Percentiles rank a stretch among this genome's conserved stretches.
phyloP scores from a whole-genome alignment of 306 rosid genomes.

The Citrullus mucosospermus region DNA sequence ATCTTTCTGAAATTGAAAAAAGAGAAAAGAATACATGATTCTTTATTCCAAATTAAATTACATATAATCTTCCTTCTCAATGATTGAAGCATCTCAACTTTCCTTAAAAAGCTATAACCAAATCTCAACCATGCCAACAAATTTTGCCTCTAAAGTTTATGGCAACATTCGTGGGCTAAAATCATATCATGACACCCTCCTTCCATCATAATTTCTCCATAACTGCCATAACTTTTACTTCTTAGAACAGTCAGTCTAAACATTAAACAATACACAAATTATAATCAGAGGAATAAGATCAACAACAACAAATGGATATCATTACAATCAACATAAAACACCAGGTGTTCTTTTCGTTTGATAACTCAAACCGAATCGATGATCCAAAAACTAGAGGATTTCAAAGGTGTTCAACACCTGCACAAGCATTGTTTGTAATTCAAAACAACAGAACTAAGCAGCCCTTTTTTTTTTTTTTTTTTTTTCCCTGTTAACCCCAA shows the following conservation, averaged over 20 bases:
- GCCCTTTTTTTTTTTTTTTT: background rate
- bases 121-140: background rate
- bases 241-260: background rate
- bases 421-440: background rate
- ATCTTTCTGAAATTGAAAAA: no score
- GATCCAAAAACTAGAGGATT: background rate
- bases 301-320: background rate
- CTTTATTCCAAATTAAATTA: background rate
- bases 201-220: background rate
- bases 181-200: background rate
- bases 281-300: background rate
- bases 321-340: background rate
- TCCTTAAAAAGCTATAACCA: background rate
- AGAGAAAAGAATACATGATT: background rate
- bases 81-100: background rate
- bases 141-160: background rate
- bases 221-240: background rate
- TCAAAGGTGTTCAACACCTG: background rate
- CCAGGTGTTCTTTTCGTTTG: background rate
- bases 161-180: background rate
- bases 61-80: background rate
- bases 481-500: background rate
- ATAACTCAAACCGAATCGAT: background rate
- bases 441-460: background rate
- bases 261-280: background rate